Conservation (phyloP, 2,329 filamentous ascomycete genomes). For the Aspergillus vadensis region DNA sequence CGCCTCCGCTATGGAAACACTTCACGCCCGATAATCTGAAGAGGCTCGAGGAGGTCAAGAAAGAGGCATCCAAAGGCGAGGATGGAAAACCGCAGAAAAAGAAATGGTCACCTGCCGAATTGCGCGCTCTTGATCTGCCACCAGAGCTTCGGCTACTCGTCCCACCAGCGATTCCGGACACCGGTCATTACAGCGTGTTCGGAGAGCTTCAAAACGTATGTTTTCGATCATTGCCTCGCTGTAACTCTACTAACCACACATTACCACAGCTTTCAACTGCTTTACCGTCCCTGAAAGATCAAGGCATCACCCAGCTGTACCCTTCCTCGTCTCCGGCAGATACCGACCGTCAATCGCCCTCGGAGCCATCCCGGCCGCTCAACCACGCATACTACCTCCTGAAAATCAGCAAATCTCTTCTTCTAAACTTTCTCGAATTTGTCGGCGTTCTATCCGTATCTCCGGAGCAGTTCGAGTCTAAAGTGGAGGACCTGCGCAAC, state of each 20-base stretch:
- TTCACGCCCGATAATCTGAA: conserved; percentile 77
- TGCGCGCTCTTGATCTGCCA: conserved; percentile 57
- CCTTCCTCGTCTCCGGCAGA: conserved; percentile 54
- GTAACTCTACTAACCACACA: neutral
- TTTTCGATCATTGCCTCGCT: neutral
- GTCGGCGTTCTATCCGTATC: conserved; percentile 69
- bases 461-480: conserved; percentile 67
- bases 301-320: conserved; percentile 72
- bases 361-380: conserved; percentile 42
- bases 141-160: conserved; percentile 75
- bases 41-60: conserved; percentile 57
- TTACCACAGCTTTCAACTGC: conserved; percentile 54
- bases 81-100: conserved; percentile 34
- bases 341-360: conserved; percentile 54
- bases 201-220: conserved; percentile 64
- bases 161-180: conserved; percentile 72
- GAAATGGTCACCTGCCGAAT: conserved; percentile 36
- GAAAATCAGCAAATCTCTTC: conserved; percentile 76
- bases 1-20: conserved; percentile 85
- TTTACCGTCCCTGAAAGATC: conserved; percentile 67
- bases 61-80: conserved; percentile 34
- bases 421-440: conserved; percentile 87
- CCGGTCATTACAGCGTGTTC: conserved; percentile 74
- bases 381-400: conserved; percentile 66
- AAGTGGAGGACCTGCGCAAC: conserved; percentile 76